Percentiles rank a stretch among this genome's conserved stretches.
Conservation (phyloP, 225 moss, liverwort and hornwort genomes). For the Thuidium tamariscinum region DNA sequence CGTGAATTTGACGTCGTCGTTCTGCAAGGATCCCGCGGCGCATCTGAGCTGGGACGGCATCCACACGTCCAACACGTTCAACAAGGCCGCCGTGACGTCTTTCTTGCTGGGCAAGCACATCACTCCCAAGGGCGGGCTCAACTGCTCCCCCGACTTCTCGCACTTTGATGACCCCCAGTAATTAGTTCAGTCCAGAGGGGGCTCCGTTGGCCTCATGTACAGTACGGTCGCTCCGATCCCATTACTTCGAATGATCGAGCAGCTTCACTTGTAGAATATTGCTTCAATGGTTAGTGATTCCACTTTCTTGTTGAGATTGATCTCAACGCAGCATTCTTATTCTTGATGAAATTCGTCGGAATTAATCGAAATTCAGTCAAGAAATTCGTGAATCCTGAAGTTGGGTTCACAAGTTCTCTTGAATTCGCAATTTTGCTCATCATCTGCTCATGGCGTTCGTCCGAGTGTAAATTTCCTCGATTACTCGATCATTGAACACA, state of each 20-base stretch:
- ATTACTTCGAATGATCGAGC: background rate
- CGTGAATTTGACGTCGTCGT: too few species aligned
- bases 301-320: background rate
- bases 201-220: background rate
- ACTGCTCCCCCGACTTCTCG: background rate
- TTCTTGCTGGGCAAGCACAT: conserved; percentile 22
- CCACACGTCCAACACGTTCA: conserved; percentile 27
- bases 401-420: background rate
- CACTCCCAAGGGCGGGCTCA: background rate
- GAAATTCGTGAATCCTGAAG: background rate
- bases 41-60: conserved; percentile 14
- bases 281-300: background rate
- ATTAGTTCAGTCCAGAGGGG: too few species aligned
- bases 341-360: background rate
- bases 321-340: background rate
- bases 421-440: too few species aligned
- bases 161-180: background rate
- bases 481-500: background rate
- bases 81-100: conserved; percentile 6
- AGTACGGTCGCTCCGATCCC: background rate
- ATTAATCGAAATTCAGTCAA: background rate
- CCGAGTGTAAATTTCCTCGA: background rate
- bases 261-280: background rate
- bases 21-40: too few species aligned
- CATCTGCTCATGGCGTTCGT: background rate